Conservation (phyloP, 176 grass and related monocot genomes). For the Pontederia paniculata region DNA sequence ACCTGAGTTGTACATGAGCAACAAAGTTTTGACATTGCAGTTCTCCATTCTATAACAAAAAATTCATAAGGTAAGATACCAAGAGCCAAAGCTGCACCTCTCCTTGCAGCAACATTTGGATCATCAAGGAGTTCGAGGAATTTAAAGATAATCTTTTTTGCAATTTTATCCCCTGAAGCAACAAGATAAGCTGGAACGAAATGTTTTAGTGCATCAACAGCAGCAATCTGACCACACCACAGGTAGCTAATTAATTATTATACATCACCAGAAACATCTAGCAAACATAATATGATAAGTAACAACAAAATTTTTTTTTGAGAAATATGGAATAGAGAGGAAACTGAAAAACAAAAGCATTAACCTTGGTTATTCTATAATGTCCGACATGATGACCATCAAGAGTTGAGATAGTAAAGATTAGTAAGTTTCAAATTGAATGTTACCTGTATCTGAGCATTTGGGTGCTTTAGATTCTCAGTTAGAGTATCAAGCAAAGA, state of each 20-base stretch:
- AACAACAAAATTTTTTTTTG: slow-evolving; percentile 1
- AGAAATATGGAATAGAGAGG: background rate
- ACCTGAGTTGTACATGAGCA: slow-evolving; percentile 87
- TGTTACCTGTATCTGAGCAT: slow-evolving; percentile 87
- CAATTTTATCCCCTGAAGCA: slow-evolving; percentile 54
- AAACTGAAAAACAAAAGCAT: background rate
- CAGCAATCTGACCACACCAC: slow-evolving; percentile 38
- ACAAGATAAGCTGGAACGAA: slow-evolving; percentile 78
- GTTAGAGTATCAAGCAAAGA: slow-evolving; percentile 83
- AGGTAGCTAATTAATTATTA: no score
- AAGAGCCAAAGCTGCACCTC: slow-evolving; percentile 81
- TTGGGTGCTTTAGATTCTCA: slow-evolving; percentile 91
- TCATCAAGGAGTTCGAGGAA: slow-evolving; percentile 70
- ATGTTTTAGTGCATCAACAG: slow-evolving; percentile 78
- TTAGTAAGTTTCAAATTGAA: background rate
- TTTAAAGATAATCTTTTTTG: slow-evolving; percentile 43
- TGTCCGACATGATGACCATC: background rate
- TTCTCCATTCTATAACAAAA: slow-evolving; percentile 56
- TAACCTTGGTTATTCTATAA: background rate
- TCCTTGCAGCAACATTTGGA: slow-evolving; percentile 86
- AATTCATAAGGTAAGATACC: slow-evolving; percentile 74
- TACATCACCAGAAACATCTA: background rate
- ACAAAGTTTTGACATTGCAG: slow-evolving; percentile 67
- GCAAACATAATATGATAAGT: slow-evolving; percentile 6
- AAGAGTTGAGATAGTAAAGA: background rate